phyloP scores from a whole-genome alignment of 2,329 filamentous ascomycete species.

The Fusarium oligoseptatum region DNA sequence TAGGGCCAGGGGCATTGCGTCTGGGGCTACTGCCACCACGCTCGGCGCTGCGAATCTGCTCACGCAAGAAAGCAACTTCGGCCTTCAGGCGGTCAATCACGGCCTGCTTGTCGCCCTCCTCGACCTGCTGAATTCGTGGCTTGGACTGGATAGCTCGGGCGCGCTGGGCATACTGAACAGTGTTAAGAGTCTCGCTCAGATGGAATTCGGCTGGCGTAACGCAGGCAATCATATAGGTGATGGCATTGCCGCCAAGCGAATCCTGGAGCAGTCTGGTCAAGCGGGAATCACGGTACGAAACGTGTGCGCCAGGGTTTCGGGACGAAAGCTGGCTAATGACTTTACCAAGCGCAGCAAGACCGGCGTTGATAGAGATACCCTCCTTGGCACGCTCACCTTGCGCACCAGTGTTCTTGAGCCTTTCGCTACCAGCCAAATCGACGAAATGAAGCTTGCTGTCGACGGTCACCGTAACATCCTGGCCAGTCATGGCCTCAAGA shows the following conservation, averaged over 20 bases:
- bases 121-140: slow-evolving; percentile 92
- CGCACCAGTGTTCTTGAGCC: slow-evolving; percentile 96
- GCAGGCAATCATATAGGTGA: slow-evolving; percentile 99
- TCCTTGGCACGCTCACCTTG: slow-evolving; percentile 95
- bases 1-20: slow-evolving; percentile 65
- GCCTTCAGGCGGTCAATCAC: slow-evolving; percentile 93
- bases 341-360: slow-evolving; percentile 93
- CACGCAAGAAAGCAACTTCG: slow-evolving; percentile 91
- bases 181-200: slow-evolving; percentile 96
- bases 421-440: slow-evolving; percentile 95
- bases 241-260: slow-evolving; percentile 94
- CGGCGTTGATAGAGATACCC: slow-evolving; percentile 98
- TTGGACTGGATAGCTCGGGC: slow-evolving; percentile 98
- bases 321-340: slow-evolving; percentile 98
- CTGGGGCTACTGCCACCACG: slow-evolving; percentile 68
- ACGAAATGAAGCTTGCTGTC: slow-evolving; percentile 99
- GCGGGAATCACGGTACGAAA: slow-evolving; percentile 98
- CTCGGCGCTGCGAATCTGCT: slow-evolving; percentile 87
- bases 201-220: slow-evolving; percentile 98
- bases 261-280: slow-evolving; percentile 95
- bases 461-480: slow-evolving; percentile 79
- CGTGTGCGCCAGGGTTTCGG: slow-evolving; percentile 86
- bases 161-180: slow-evolving; percentile 95
- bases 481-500: slow-evolving; percentile 79
- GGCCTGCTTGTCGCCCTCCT: slow-evolving; percentile 94